Conservation (phyloP, 441 rosid species). For the Erodium texanum region DNA sequence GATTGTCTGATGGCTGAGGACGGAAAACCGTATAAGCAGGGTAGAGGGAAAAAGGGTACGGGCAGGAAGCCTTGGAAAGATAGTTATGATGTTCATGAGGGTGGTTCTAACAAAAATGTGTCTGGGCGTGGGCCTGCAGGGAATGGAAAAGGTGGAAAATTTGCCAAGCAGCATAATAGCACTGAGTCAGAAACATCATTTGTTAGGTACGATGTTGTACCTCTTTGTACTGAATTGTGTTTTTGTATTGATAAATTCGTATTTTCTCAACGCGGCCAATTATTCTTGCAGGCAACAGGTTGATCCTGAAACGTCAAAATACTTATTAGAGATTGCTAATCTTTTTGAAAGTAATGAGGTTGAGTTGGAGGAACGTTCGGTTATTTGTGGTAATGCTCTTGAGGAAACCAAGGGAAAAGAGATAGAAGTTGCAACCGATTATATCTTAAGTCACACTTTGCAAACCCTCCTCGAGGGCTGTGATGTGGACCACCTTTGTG, state of each 20-base stretch:
- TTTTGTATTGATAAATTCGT: not conserved
- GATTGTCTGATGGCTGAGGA: constrained; percentile 18
- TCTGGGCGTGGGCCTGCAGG: constrained; percentile 22
- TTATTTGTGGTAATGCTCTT: constrained; percentile 72
- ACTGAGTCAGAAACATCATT: constrained; percentile 36
- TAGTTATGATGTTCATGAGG: constrained; percentile 3
- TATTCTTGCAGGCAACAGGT: constrained; percentile 58
- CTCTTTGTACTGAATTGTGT: not conserved
- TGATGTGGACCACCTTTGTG: constrained; percentile 68
- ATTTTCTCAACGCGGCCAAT: not conserved
- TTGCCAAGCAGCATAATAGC: constrained; percentile 28
- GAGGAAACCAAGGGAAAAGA: constrained; percentile 89
- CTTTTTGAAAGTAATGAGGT: constrained; percentile 69
- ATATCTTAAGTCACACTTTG: constrained; percentile 73
- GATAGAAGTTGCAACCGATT: constrained; percentile 80
- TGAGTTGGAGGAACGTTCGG: constrained; percentile 65
- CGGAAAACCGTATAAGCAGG: constrained; percentile 32
- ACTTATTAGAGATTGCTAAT: constrained; percentile 75
- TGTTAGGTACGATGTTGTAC: constrained; percentile 37
- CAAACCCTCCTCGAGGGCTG: constrained; percentile 81
- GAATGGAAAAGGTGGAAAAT: constrained; percentile 16
- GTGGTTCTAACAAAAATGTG: constrained; percentile 27
- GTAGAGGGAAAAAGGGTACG: constrained; percentile 20
- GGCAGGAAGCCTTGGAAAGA: not conserved
- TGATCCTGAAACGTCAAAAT: constrained; percentile 69